These are phyloP conservation scores for Aureobasidium musti DNA, from an alignment of 2,329 filamentous ascomycete genomes.

Conservation along the genomic window DNA sequence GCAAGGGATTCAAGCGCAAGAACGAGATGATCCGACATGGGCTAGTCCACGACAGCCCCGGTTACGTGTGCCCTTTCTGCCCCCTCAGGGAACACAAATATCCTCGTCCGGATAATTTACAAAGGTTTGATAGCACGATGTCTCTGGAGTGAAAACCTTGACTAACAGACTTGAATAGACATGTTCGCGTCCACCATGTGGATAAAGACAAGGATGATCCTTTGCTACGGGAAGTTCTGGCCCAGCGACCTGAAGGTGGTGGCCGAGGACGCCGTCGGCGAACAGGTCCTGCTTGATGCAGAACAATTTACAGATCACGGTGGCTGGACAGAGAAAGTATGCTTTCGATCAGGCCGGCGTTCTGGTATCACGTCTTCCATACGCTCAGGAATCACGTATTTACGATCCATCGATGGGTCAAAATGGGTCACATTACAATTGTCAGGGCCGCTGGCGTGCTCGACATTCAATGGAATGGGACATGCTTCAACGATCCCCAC, in stretches of 20 bases:
- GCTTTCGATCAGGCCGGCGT: neutral
- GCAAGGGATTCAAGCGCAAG: constrained; percentile 68
- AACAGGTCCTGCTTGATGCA: constrained; percentile 41
- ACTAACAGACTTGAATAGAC: constrained; percentile 56
- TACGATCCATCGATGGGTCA: neutral
- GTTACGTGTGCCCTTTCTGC: constrained; percentile 95
- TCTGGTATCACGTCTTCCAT: neutral
- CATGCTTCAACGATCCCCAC: constrained; percentile 3
- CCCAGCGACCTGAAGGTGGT: constrained; percentile 81
- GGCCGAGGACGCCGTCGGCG: constrained; percentile 76
- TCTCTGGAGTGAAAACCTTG: neutral
- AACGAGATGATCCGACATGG: constrained; percentile 76
- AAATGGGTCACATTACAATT: neutral
- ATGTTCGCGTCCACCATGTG: constrained; percentile 87
- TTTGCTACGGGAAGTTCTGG: constrained; percentile 75
- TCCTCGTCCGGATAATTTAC: constrained; percentile 90
- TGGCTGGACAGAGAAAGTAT: neutral
- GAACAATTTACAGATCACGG: too few species aligned
- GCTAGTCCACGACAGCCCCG: constrained; percentile 88
- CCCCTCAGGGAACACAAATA: constrained; percentile 92
- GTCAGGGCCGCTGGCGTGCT: constrained; percentile 17
- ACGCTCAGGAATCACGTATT: constrained; percentile 32
- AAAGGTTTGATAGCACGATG: constrained; percentile 65
- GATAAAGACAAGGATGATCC: constrained; percentile 90
- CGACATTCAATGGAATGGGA: constrained; percentile 1